phyloP scores from a whole-genome alignment of 495 filamentous ascomycete species.

The Haplographium delicatum region DNA sequence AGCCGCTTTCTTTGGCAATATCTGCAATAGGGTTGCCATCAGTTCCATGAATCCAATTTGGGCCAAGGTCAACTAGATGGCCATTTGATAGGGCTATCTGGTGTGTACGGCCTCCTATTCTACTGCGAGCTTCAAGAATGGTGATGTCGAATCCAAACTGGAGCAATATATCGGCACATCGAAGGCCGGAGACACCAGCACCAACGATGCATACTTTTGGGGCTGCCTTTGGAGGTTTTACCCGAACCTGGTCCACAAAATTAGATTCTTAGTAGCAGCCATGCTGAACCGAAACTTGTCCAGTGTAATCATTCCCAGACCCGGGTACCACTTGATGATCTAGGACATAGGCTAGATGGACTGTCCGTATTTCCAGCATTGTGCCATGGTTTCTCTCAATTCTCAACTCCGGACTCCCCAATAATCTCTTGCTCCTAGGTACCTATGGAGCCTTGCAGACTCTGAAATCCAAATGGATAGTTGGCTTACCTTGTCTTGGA shows the following conservation, averaged over 20 bases:
- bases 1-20: conserved; percentile 65
- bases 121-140: conserved; percentile 76
- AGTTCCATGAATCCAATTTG: conserved; percentile 95
- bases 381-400: no score
- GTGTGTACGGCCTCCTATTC: conserved; percentile 75
- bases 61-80: conserved; percentile 59
- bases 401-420: no score
- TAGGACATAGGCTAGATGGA: no score
- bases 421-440: no score
- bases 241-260: no score
- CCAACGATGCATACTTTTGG: conserved; percentile 70
- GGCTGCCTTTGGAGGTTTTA: no score
- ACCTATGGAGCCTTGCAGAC: no score
- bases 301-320: no score
- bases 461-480: no score
- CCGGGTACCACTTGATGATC: no score
- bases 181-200: conserved; percentile 80
- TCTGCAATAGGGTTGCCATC: conserved; percentile 77
- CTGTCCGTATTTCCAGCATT: no score
- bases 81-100: conserved; percentile 43
- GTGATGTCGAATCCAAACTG: conserved; percentile 77
- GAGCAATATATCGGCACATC: conserved; percentile 77
- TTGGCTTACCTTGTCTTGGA: no score
- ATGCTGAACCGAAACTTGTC: neutral
- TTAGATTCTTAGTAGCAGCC: neutral